Evolutionary conservation across 441 rosid species (phyloP), one percentile per base, ranked within the genome.

Genomic region (Arabidopsis lyrata): DNA sequence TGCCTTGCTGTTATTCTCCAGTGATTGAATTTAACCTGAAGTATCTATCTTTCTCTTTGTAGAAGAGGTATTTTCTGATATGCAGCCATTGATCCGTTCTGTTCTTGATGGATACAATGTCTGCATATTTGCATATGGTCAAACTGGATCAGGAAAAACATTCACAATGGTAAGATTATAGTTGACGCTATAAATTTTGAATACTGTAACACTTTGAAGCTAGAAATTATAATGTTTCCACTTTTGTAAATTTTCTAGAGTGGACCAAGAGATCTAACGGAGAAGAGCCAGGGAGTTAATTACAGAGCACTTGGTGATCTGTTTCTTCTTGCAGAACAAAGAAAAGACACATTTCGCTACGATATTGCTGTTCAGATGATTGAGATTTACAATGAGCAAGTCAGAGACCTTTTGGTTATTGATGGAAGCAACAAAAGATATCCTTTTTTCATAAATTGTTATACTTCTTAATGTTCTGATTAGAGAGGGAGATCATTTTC

Each of bases 321-420:
- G 78, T 95, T 95, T 81, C 80, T 83, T 75, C 83, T 95, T 56
- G 92, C 95, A 15, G 91, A 87, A 74, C 96, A 95, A 78, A 87
- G 99, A 78, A 89, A 80, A 77, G 96, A 88, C 76, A 80, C 86
- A 32, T 88, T 92, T 75, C 70, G 81, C 76, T 95, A 95, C 34
- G 88, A 83, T 63, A 90, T 95, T 65, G 88, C 97, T 67, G 99
- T 95, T 57, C 99, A 95, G 79, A 92, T 95, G 99, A 90, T 90
- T 58, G 99, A 95, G 83, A 95, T 95, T 64, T 90, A 94, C 74
- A 94, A 94, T 50, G 98, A 94, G 80, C 99, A 95, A 90, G 99
- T 95, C 41, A 85, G 97, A 75, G 99, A 92, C 80, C 95, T 92
- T 78, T 89, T 95, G 14, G 86, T 89, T 62, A 77, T 77, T 12